A percentile compares a stretch with the other conserved stretches of the same genome.
Evolutionary conservation across 2,329 filamentous ascomycete genomes (phyloP).

Genomic region (Apiospora kogelbergensis): DNA sequence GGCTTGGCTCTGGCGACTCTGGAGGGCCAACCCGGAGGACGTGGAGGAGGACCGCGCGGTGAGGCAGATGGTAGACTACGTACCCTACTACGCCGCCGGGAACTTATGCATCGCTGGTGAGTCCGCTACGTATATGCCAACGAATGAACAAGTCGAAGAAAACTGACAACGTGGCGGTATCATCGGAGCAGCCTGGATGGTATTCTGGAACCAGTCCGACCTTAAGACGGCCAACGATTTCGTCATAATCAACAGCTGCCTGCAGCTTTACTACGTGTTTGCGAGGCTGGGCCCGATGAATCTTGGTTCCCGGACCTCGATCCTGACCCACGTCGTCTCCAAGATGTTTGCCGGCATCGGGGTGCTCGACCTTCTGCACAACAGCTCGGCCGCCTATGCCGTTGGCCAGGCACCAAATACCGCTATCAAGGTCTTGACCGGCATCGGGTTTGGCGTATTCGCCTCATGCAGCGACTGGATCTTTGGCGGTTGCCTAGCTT

Average conservation of each 20-base stretch:
- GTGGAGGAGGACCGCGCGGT: conserved; percentile 39
- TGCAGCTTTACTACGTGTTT: conserved; percentile 55
- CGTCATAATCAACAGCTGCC: conserved; percentile 54
- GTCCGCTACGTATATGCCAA: no score
- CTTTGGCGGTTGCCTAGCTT: conserved; percentile 58
- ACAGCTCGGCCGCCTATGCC: conserved; percentile 56
- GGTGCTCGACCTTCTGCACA: conserved; percentile 59
- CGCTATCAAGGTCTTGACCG: conserved; percentile 51
- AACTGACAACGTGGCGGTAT: background rate
- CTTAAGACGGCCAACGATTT: conserved; percentile 54
- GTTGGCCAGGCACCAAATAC: conserved; percentile 44
- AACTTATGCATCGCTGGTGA: conserved; percentile 59
- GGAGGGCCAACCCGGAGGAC: conserved; percentile 43
- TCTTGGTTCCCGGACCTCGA: conserved; percentile 45
- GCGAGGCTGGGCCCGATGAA: conserved; percentile 49
- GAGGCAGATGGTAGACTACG: conserved; percentile 51
- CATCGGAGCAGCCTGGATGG: conserved; percentile 51
- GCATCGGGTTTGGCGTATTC: conserved; percentile 49
- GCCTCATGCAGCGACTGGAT: conserved; percentile 58
- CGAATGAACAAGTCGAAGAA: no score
- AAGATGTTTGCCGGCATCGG: conserved; percentile 63
- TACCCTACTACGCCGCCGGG: conserved; percentile 54
- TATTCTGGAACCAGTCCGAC: conserved; percentile 57
- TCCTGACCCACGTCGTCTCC: conserved; percentile 57
- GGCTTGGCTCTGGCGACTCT: conserved; percentile 57